Percentiles rank a stretch among this genome's conserved stretches.
Evolutionary conservation across 2,329 filamentous ascomycete species (phyloP).

Genomic region (Ascochyta fabae): DNA sequence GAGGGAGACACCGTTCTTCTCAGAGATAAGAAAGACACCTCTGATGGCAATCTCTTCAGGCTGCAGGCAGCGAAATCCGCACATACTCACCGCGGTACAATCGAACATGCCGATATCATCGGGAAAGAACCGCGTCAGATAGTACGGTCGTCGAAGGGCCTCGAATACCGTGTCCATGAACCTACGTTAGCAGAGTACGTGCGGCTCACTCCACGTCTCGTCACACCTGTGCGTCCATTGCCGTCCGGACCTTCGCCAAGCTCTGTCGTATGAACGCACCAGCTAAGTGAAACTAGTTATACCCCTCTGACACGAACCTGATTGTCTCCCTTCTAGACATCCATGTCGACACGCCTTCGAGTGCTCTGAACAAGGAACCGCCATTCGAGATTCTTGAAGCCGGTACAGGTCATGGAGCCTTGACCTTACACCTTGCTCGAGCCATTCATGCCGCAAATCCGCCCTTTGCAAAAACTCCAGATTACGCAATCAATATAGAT

Average conservation of each 20-base stretch:
- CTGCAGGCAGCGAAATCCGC: constrained; percentile 45
- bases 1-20: constrained; percentile 53
- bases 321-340: constrained; percentile 81
- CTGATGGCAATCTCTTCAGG: constrained; percentile 49
- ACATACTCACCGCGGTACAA: constrained; percentile 55
- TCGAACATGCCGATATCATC: constrained; percentile 66
- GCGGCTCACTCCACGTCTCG: constrained; percentile 68
- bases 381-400: constrained; percentile 80
- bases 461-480: constrained; percentile 49
- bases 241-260: background rate
- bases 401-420: constrained; percentile 81
- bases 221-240: constrained; percentile 70
- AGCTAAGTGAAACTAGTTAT: constrained; percentile 60
- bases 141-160: constrained; percentile 62
- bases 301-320: constrained; percentile 75
- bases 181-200: constrained; percentile 79
- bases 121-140: constrained; percentile 66
- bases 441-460: constrained; percentile 78
- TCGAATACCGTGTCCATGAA: constrained; percentile 63
- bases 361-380: constrained; percentile 43
- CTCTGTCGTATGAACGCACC: background rate
- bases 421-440: constrained; percentile 77
- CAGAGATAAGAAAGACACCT: constrained; percentile 46
- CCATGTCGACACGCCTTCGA: constrained; percentile 58
- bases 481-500: constrained; percentile 24